Evolutionary conservation across 139 green algal species (phyloP).

Genomic region (Chlamydomonas sp.): DNA sequence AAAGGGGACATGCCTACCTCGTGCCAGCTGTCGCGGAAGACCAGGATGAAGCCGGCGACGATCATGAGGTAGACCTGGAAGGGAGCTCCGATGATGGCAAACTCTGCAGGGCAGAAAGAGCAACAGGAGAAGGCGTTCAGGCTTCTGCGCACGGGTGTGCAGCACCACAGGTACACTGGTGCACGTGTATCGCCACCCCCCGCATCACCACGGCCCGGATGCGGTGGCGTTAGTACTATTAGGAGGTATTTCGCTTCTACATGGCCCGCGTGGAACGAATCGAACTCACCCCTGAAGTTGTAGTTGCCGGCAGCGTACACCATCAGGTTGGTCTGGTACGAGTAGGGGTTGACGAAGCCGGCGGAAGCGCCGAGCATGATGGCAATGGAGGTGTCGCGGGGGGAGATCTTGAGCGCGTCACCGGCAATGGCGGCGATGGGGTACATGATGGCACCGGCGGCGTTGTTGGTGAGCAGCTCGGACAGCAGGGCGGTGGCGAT

Average conservation of each 20-base stretch:
- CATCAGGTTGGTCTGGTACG: conserved; percentile 79
- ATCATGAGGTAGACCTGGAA: conserved; percentile 46
- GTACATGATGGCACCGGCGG: conserved; percentile 54
- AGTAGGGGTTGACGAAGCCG: conserved; percentile 59
- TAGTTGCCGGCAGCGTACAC: conserved; percentile 43
- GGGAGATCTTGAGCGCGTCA: conserved; percentile 36
- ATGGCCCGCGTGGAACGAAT: no score
- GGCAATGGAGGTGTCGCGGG: conserved; percentile 35
- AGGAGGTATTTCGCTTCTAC: conserved; percentile 3
- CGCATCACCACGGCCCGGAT: no score
- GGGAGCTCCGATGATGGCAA: conserved; percentile 55
- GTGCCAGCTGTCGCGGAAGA: background rate
- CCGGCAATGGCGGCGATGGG: conserved; percentile 41
- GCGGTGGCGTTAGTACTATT: conserved; percentile 46
- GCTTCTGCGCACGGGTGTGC: no score
- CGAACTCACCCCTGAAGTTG: no score
- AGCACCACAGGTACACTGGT: no score
- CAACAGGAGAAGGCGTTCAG: no score
- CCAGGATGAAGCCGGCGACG: conserved; percentile 2
- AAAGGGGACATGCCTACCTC: background rate
- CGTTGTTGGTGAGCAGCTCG: conserved; percentile 77
- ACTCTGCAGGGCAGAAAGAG: conserved; percentile 47
- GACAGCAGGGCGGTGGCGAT: conserved; percentile 66
- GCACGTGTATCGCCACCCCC: no score
- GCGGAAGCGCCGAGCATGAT: conserved; percentile 59